These are phyloP conservation scores for Buxus sempervirens DNA, from an alignment of 164 flowering plant species.

Conservation along the genomic window DNA sequence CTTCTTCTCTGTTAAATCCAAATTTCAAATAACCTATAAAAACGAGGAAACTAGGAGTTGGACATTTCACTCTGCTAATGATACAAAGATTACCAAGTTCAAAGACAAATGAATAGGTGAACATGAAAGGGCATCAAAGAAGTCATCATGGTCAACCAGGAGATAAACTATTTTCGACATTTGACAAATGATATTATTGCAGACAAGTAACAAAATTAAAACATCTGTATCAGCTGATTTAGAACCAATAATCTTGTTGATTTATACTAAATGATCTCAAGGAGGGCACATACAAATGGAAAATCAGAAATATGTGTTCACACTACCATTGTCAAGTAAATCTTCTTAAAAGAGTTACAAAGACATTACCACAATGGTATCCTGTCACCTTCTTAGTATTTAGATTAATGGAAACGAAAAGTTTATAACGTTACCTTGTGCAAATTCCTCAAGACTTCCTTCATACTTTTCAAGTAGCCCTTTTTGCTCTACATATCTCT, in stretches of 20 bases:
- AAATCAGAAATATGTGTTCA: background rate
- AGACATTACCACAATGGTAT: too few species aligned
- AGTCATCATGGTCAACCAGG: background rate
- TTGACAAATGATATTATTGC: background rate
- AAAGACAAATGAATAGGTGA: background rate
- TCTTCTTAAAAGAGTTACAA: background rate
- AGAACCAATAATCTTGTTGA: background rate
- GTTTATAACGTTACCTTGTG: conserved; percentile 50
- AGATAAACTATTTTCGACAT: background rate
- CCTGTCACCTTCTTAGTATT: too few species aligned
- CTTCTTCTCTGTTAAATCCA: conserved; percentile 87
- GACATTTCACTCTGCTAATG: background rate
- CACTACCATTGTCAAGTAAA: background rate
- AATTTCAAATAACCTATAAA: conserved; percentile 72
- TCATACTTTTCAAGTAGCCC: conserved; percentile 66
- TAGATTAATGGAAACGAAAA: too few species aligned
- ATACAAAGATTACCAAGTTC: background rate
- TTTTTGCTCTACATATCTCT: conserved; percentile 61
- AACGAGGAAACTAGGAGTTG: conserved; percentile 1
- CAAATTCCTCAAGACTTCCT: conserved; percentile 82
- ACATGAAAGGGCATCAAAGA: background rate
- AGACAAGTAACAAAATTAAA: background rate
- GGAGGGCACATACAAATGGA: background rate
- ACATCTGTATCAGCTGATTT: background rate
- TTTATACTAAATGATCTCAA: background rate